Base-by-base conservation (phyloP, 2,329 filamentous ascomycete species). In the Colletotrichum zoysiae region DNA sequence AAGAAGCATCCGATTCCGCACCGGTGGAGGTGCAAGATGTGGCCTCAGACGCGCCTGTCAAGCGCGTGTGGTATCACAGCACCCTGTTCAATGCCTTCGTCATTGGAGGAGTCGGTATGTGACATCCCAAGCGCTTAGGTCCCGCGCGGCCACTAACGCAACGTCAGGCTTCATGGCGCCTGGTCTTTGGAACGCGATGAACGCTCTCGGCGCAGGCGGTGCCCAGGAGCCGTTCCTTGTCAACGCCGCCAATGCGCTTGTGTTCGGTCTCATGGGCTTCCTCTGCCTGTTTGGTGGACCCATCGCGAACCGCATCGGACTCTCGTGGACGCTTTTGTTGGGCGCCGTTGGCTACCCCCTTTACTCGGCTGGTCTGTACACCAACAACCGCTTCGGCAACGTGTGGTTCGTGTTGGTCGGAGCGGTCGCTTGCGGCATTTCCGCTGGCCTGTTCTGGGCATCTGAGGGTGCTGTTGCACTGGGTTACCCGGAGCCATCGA, bases 111-210 rank as follows among this genome's bases (percentile, higher is more conserved):
- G 86, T 87, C 0, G 87, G 85, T 64, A 64, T 8, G 65, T 42
- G 33, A 4, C 6, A 20, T 33, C 40, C 26, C 12, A 40, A 20
- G 23, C 14, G 44, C n/a, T 20, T 6, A 7, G 42, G 23, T 42
- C n/a, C 6, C 20, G 5, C 6, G 8, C 35, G 12, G 12, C 16
- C 8, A 26, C 56, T 66, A 53, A 66, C 46, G 2, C 33, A n/a
- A 18, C 6, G 7, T 5, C 18, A 71, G 69, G 69, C 1, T 88
- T 88, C 74, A 79, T 86, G 46, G 84, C 84, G 0, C 85, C 85
- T 0, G 85, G 85, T 0, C 77, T 89, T 3, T 89, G 87, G 86
- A 88, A 87, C 76, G 87, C 87, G 1, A 87, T 88, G 84, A 88
- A 86, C 72, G 80, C 82, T 1, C 78, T 87, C 6, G 86, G 87